Base-by-base conservation (phyloP, 129 eudicot genomes). In the Apium graveolens region DNA sequence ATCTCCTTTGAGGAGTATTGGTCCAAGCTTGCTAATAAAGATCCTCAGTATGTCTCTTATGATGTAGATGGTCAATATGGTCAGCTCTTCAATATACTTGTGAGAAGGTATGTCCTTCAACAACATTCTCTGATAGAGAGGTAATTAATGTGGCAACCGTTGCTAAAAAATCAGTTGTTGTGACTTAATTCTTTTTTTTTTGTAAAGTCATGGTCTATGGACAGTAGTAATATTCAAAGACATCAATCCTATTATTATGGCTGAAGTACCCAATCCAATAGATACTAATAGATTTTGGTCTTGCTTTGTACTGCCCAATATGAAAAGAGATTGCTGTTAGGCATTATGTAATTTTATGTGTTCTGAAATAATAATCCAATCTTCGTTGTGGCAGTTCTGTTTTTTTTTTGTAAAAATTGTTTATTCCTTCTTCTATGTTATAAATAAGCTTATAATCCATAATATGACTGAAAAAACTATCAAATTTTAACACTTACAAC, bases 1-100 rank as follows among this genome's bases (percentile, higher is more conserved):
- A 83, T 92, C 68, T 81, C 90, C 43, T 45, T 86, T 43, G 96
- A 95, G 80, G 97, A 92, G 80, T 95, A 95, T 76, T 89, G 84
- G 77, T 82, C 82, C 77, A 86, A 87, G 80, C 87, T 95, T 75
- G 83, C 80, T 53, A 81, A 83, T 79, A 84, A 88, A 83, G 97
- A 95, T 85, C 96, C 96, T 80, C 79, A 84, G 12, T 95, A 86
- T 75, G 97, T 90, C 60, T 89, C 97, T 41, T 72, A 82, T 76
- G 92, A 80, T 79, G 80, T 88, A 69, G 81, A 92, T 82, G 96
- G 87, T 27, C 86, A 90, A 88, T 95, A 95, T 86, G 92, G 97
- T 75, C 94, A 95, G 81, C 88, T 95, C 73, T 95, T 95, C 84
- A 86, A 90, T 74, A 88, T 88, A 48, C 80, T 95, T 79, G 70